Percentiles rank a stretch among this genome's conserved stretches.
phyloP scores from a whole-genome alignment of 345 rosid genomes.

The Anastatica hierochuntica region DNA sequence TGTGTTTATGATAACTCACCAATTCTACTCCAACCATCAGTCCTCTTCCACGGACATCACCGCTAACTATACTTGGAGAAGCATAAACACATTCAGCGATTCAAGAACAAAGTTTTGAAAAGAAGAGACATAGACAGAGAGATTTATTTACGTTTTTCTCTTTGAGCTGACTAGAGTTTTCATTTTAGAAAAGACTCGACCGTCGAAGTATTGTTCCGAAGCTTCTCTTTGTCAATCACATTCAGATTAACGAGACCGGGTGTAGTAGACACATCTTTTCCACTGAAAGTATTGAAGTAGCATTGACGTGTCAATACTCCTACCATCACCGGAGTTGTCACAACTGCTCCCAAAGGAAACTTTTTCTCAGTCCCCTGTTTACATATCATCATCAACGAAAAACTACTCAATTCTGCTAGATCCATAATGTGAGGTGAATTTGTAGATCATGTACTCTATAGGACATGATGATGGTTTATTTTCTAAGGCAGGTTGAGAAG shows the following conservation, averaged over 20 bases:
- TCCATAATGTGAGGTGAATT: too few relatives aligned
- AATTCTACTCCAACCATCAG: constrained; percentile 95
- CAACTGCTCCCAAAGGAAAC: constrained; percentile 94
- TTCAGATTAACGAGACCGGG: constrained; percentile 81
- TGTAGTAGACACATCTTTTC: constrained; percentile 77
- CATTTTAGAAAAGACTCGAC: constrained; percentile 77
- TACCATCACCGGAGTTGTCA: constrained; percentile 93
- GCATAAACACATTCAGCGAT: background rate
- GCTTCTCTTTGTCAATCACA: constrained; percentile 87
- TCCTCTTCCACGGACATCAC: constrained; percentile 95
- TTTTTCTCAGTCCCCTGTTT: constrained; percentile 92
- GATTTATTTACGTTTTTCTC: constrained; percentile 63
- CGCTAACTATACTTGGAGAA: constrained; percentile 54
- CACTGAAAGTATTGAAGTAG: constrained; percentile 92
- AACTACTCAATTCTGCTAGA: background rate
- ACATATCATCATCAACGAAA: background rate
- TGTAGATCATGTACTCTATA: too few relatives aligned
- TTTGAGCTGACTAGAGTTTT: constrained; percentile 55
- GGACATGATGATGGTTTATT: too few relatives aligned
- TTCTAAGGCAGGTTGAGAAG: too few relatives aligned
- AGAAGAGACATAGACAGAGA: background rate
- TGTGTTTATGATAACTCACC: constrained; percentile 61
- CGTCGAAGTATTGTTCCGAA: constrained; percentile 62
- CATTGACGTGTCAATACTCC: constrained; percentile 60
- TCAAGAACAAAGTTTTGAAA: background rate